Conservation (phyloP, 305 asterid species). For the Fraxinus dipetala region DNA sequence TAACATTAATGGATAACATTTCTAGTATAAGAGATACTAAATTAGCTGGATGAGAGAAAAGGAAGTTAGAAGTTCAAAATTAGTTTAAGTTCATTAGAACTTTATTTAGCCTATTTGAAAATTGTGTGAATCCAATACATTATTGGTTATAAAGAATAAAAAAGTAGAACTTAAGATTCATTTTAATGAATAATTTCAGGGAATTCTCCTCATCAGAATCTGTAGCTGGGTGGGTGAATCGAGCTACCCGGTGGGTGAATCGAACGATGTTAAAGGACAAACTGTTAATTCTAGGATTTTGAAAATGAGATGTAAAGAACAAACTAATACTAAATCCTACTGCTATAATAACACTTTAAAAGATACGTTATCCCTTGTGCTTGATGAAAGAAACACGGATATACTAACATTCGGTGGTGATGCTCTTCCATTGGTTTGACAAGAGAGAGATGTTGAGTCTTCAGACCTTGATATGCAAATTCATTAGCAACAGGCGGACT, state of each 20-base stretch:
- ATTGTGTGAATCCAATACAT: not conserved
- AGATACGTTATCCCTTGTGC: not conserved
- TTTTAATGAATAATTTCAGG: not conserved
- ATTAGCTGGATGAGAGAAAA: not conserved
- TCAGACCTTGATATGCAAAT: slow-evolving; percentile 44
- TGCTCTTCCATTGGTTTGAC: slow-evolving; percentile 50
- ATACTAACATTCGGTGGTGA: slow-evolving; percentile 58
- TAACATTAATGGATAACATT: not conserved
- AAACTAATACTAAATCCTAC: slow-evolving; percentile 3
- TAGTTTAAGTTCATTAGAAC: not conserved
- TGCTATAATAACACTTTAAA: not conserved
- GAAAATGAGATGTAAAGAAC: not conserved
- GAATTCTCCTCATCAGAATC: not conserved
- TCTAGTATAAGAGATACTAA: not conserved
- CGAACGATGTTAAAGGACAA: not conserved
- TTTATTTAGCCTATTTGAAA: not conserved
- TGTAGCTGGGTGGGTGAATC: not conserved
- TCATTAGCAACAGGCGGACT: slow-evolving; percentile 37
- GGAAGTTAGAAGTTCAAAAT: not conserved
- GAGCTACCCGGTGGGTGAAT: not conserved
- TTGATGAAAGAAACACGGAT: slow-evolving; percentile 10
- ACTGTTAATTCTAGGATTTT: not conserved
- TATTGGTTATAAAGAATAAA: not conserved
- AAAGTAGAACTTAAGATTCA: not conserved
- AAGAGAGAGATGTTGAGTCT: slow-evolving; percentile 31